These are phyloP conservation scores for Paracoccidioides brasiliensis DNA, from an alignment of 2,329 filamentous ascomycete genomes.

Conservation along the genomic window DNA sequence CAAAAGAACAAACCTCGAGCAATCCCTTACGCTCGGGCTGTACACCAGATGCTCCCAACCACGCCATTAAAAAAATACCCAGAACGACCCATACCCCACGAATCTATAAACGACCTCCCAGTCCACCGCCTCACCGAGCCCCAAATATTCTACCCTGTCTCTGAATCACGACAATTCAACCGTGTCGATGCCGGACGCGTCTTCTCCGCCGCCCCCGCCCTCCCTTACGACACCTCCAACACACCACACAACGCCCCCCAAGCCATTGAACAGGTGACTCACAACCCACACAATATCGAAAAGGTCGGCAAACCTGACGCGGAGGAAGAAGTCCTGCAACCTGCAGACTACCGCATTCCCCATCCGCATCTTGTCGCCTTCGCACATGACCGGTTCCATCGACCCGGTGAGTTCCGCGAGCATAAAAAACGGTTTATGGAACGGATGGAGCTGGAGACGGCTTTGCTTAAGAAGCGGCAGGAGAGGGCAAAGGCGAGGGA, in stretches of 20 bases:
- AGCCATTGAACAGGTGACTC: constrained; percentile 18
- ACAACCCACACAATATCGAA: constrained; percentile 26
- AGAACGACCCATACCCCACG: constrained; percentile 36
- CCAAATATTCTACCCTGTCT: constrained; percentile 50
- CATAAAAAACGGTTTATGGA: constrained; percentile 30
- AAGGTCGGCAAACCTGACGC: constrained; percentile 30
- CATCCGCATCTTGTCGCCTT: constrained; percentile 46
- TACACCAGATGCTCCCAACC: constrained; percentile 67
- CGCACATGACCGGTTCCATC: constrained; percentile 32
- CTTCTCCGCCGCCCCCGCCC: constrained; percentile 37
- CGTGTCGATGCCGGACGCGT: constrained; percentile 51
- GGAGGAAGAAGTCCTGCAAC: constrained; percentile 41
- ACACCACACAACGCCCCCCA: constrained; percentile 22
- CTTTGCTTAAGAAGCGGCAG: constrained; percentile 28
- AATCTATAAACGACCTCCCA: constrained; percentile 52
- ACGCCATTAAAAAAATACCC: constrained; percentile 36
- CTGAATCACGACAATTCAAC: constrained; percentile 52
- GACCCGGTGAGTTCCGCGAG: constrained; percentile 22
- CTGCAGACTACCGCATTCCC: constrained; percentile 50
- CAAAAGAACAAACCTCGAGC: constrained; percentile 63
- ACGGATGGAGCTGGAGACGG: constrained; percentile 30
- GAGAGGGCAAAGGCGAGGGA: constrained; percentile 27
- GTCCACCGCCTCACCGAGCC: constrained; percentile 42
- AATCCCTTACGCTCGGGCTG: constrained; percentile 59
- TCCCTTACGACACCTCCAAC: constrained; percentile 15